These are phyloP conservation scores for Coemansia sp. DNA, from an alignment of 192 early-diverging fungal species.

Conservation along the genomic window DNA sequence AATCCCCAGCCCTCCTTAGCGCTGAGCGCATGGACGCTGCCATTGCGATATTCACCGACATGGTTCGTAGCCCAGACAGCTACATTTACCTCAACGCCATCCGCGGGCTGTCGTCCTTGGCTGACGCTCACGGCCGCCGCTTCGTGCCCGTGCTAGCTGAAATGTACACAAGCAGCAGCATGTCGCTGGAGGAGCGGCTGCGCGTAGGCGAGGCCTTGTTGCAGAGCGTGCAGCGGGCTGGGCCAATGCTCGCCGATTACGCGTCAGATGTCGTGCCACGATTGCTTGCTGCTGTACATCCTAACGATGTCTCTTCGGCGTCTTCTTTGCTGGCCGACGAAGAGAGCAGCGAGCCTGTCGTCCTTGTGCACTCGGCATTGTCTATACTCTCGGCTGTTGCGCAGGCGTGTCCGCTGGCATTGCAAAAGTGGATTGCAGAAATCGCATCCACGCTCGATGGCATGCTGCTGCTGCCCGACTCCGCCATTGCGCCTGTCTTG, in stretches of 20 bases:
- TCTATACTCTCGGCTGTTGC: conserved; percentile 69
- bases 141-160: conserved; percentile 70
- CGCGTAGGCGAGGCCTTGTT: conserved; percentile 87
- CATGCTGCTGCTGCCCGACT: conserved; percentile 59
- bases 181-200: conserved; percentile 69
- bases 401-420: conserved; percentile 71
- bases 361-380: conserved; percentile 63
- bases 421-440: conserved; percentile 68
- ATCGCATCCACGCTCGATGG: conserved; percentile 70
- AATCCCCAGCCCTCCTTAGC: conserved; percentile 61
- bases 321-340: background rate
- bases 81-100: conserved; percentile 95
- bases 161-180: conserved; percentile 61
- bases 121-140: conserved; percentile 75
- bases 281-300: conserved; percentile 42
- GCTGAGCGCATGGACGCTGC: conserved; percentile 64
- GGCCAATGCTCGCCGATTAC: conserved; percentile 81
- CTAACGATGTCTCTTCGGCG: too few relatives aligned
- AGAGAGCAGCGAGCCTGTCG: conserved; percentile 24
- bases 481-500: conserved; percentile 56
- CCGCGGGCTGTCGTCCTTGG: conserved; percentile 79
- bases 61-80: conserved; percentile 79
- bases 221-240: conserved; percentile 83
- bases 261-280: conserved; percentile 26
- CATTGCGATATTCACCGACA: conserved; percentile 77